Evolutionary conservation across 2,329 filamentous ascomycete species (phyloP), one percentile per base, ranked within the genome.

Genomic region (Pseudogymnoascus sp.): DNA sequence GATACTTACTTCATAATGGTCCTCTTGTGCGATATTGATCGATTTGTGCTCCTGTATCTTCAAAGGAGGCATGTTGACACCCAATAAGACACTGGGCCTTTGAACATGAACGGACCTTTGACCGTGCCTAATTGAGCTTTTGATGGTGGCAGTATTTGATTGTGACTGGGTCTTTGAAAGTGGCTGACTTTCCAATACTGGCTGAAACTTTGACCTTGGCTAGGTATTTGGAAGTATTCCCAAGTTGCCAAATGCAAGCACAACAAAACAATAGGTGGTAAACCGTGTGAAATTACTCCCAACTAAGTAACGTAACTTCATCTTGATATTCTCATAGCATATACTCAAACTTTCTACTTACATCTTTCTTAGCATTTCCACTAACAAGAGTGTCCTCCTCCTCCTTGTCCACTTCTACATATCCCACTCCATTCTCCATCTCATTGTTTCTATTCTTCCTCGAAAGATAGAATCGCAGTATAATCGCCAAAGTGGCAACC

Each of bases 401-500:
- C 49, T 55, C 49, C 49, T 55, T 55, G 6, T 55, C 49, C 29
- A 55, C 49, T 55, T 55, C 49, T 21, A 55, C 29, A 55, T 55
- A 55, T 33, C 29, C 49, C 49, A 19, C 49, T 2, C 49, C 29
- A 19, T 33, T 33, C 26, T 55, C n/a, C n/a, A 33, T 33, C 8
- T 21, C 49, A 33, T 55, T 55, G n/a, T 10, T 31, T 55, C 49
- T 55, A 68, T 73, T 73, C 60, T 67, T 64, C 58, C 65, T 66
- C 6, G 16, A 37, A 38, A 74, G 62, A 63, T 68, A 70, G 16
- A 72, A 65, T 61, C 80, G 74, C 71, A 83, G 65, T 0, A 72
- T 68, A 12, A 72, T 64, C 1, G 78, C 76, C 61, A 83, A 65
- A 3, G 76, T 16, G 0, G 72, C 78, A 19, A 81, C 80, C 0